A percentile compares a stretch with the other conserved stretches of the same genome.
These are phyloP conservation scores for Jackrogersella minutella DNA, from an alignment of 495 filamentous ascomycete species.

Conservation along the genomic window DNA sequence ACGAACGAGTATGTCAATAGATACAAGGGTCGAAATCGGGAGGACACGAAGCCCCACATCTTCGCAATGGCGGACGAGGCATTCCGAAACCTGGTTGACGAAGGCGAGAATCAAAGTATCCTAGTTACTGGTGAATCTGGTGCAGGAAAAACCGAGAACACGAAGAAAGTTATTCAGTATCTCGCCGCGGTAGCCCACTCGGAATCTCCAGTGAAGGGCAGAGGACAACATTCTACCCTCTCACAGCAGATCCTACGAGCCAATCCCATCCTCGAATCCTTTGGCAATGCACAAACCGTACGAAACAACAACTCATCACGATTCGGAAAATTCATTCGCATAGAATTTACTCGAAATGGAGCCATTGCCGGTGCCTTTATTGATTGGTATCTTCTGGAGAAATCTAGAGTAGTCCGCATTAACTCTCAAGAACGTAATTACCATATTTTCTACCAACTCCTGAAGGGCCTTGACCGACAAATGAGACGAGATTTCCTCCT, in stretches of 20 bases:
- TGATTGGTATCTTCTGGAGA: conserved; percentile 98
- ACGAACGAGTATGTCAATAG: conserved; percentile 95
- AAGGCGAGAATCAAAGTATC: conserved; percentile 96
- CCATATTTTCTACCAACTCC: conserved; percentile 96
- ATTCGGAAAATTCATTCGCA: conserved; percentile 99
- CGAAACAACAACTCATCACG: conserved; percentile 98
- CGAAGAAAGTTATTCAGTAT: conserved; percentile 99
- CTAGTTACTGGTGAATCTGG: conserved; percentile 98
- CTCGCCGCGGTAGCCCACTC: conserved; percentile 91
- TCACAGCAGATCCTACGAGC: conserved; percentile 96
- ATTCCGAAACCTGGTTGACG: conserved; percentile 93
- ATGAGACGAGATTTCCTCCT: conserved; percentile 81
- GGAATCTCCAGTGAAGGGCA: conserved; percentile 71
- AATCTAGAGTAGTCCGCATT: conserved; percentile 91
- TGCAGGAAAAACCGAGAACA: conserved; percentile 98
- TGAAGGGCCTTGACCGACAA: conserved; percentile 78
- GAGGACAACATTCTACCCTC: conserved; percentile 80
- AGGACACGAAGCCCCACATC: conserved; percentile 97
- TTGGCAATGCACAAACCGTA: conserved; percentile 97
- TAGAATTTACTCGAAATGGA: conserved; percentile 89
- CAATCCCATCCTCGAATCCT: conserved; percentile 97
- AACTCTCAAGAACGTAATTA: conserved; percentile 92
- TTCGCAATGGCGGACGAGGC: conserved; percentile 99
- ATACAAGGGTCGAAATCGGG: conserved; percentile 88
- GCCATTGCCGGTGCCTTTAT: conserved; percentile 97